Percentiles rank a stretch among this genome's conserved stretches.
Evolutionary conservation across 2,329 filamentous ascomycete genomes (phyloP).

Genomic region (Sphaceloma murrayae): DNA sequence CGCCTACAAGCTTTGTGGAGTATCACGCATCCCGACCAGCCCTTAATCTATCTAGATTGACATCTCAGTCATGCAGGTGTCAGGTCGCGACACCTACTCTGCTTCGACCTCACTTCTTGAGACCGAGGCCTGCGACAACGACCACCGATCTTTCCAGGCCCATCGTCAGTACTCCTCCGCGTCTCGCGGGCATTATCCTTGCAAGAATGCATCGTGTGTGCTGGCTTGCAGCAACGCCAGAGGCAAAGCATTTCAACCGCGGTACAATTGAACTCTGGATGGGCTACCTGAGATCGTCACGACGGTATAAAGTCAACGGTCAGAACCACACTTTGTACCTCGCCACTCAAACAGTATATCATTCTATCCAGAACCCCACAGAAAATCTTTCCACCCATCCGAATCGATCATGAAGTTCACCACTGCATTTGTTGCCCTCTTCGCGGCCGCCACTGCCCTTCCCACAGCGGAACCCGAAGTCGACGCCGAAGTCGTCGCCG

Average conservation of each 20-base stretch:
- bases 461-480: conserved; percentile 1
- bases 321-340: not conserved
- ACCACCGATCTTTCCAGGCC: not conserved
- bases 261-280: not conserved
- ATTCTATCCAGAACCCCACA: not conserved
- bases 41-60: conserved; percentile 9
- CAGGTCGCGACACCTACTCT: not conserved
- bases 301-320: not conserved
- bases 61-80: not conserved
- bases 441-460: conserved; percentile 6
- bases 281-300: not conserved
- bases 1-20: conserved; percentile 9
- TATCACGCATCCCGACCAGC: not conserved
- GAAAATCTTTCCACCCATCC: not conserved
- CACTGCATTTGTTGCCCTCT: conserved; percentile 9
- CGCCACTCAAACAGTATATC: not conserved
- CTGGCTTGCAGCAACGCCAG: not conserved
- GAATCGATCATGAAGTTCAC: conserved; percentile 6
- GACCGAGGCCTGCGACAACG: conserved; percentile 3
- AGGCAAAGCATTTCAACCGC: not conserved
- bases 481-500: conserved; percentile 1
- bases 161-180: conserved; percentile 4
- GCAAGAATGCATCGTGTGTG: not conserved
- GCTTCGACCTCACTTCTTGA: conserved; percentile 3
- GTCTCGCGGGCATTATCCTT: not conserved